Evolutionary conservation across 345 rosid genomes (phyloP).

Genomic region (Salix brachista): DNA sequence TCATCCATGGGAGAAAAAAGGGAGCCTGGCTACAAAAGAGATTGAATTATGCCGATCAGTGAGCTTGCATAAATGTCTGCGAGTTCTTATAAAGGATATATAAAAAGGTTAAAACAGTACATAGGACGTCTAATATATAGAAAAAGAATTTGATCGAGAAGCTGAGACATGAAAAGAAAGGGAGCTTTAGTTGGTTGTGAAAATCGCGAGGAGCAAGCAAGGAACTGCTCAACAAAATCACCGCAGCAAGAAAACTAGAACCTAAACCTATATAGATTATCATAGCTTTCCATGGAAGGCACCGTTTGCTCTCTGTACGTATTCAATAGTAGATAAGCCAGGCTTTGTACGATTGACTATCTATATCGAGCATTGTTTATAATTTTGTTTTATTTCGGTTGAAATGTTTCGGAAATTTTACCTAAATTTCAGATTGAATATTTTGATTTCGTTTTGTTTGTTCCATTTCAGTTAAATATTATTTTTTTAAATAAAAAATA

Average conservation of each 20-base stretch:
- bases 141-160: conserved; percentile 5
- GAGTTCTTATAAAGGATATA: not conserved
- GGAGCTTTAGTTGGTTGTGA: conserved; percentile 34
- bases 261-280: not conserved
- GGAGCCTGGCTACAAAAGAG: not conserved
- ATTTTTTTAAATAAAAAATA: no score
- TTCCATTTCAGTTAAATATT: no score
- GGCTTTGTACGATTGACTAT: not conserved
- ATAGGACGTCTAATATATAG: not conserved
- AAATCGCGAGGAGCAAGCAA: conserved; percentile 22
- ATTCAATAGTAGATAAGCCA: no score
- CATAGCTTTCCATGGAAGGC: not conserved
- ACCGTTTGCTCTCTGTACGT: not conserved
- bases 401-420: no score
- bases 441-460: no score
- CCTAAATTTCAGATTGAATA: no score
- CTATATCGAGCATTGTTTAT: not conserved
- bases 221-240: conserved; percentile 25
- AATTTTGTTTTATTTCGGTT: no score
- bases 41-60: not conserved
- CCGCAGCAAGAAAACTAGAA: conserved; percentile 26
- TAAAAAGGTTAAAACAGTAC: not conserved
- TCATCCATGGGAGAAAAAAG: conserved; percentile 25
- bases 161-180: conserved; percentile 9
- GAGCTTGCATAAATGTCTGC: not conserved